A percentile compares a stretch with the other conserved stretches of the same genome.
Evolutionary conservation across 345 rosid genomes (phyloP).

Genomic region (Sonneratia alba): DNA sequence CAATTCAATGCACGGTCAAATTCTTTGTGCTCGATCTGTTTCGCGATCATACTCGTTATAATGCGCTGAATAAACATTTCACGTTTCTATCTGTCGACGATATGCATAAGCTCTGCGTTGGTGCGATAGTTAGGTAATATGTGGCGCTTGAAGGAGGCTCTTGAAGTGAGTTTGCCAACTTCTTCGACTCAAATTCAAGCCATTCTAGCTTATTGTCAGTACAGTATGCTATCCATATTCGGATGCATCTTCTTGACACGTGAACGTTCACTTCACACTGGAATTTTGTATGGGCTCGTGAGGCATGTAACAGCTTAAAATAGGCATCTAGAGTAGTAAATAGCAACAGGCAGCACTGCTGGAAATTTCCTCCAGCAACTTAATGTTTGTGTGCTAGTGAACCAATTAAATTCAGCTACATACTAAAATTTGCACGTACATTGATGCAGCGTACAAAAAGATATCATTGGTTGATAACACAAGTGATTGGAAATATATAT

Average conservation of each 20-base stretch:
- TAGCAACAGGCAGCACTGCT: not conserved
- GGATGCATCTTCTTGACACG: not conserved
- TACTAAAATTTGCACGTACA: not conserved
- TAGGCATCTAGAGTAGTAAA: not conserved
- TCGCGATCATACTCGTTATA: not conserved
- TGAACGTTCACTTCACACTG: not conserved
- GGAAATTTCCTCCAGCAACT: not conserved
- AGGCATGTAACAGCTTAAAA: not conserved
- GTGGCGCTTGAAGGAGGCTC: not conserved
- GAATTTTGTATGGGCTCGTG: not conserved
- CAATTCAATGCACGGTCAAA: not conserved
- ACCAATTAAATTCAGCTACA: not conserved
- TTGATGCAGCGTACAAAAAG: not conserved
- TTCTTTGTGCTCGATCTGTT: not conserved
- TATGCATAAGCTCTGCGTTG: not conserved
- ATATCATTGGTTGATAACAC: too few species aligned
- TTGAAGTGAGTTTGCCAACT: not conserved
- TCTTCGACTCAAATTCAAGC: not conserved
- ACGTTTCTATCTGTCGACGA: not conserved
- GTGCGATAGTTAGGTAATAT: not conserved
- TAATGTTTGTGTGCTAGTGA: not conserved
- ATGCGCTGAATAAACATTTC: conserved; percentile 2
- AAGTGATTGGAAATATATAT: too few species aligned
- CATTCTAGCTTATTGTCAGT: not conserved
- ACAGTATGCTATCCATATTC: not conserved